These are phyloP conservation scores for Corynascus novoguineensis DNA, from an alignment of 495 filamentous ascomycete species.

Conservation along the genomic window DNA sequence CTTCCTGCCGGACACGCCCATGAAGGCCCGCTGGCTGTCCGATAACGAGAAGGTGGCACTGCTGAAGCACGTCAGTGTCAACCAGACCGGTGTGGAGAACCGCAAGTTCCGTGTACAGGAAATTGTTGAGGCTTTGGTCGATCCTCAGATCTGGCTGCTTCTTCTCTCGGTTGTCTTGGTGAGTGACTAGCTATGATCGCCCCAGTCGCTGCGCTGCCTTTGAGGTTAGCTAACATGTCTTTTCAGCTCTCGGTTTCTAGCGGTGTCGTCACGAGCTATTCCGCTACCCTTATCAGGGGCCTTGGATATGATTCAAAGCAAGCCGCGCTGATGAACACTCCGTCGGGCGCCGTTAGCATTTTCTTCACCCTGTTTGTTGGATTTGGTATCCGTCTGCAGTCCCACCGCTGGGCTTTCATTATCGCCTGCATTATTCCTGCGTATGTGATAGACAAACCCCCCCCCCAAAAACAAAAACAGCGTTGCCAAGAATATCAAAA, in stretches of 20 bases:
- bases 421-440: slow-evolving; percentile 32
- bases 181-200: neutral
- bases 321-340: slow-evolving; percentile 56
- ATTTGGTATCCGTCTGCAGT: slow-evolving; percentile 30
- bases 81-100: slow-evolving; percentile 51
- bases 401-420: slow-evolving; percentile 35
- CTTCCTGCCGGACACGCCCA: slow-evolving; percentile 50
- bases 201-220: neutral
- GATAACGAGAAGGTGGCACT: slow-evolving; percentile 44
- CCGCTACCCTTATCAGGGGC: slow-evolving; percentile 52
- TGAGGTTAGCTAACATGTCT: neutral
- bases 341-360: slow-evolving; percentile 53
- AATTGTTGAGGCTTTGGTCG: slow-evolving; percentile 33
- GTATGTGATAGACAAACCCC: slow-evolving; percentile 15
- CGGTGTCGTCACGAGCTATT: slow-evolving; percentile 59
- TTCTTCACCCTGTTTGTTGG: slow-evolving; percentile 50
- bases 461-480: too few relatives aligned
- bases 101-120: slow-evolving; percentile 42
- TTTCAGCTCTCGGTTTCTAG: slow-evolving; percentile 46
- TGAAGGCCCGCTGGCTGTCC: slow-evolving; percentile 47
- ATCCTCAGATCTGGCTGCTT: slow-evolving; percentile 35
- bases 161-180: slow-evolving; percentile 29
- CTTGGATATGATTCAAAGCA: slow-evolving; percentile 51
- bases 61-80: slow-evolving; percentile 36
- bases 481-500: too few relatives aligned